Base-by-base conservation (phyloP, 768 basidiomycete species). In the Suillus variegatus region DNA sequence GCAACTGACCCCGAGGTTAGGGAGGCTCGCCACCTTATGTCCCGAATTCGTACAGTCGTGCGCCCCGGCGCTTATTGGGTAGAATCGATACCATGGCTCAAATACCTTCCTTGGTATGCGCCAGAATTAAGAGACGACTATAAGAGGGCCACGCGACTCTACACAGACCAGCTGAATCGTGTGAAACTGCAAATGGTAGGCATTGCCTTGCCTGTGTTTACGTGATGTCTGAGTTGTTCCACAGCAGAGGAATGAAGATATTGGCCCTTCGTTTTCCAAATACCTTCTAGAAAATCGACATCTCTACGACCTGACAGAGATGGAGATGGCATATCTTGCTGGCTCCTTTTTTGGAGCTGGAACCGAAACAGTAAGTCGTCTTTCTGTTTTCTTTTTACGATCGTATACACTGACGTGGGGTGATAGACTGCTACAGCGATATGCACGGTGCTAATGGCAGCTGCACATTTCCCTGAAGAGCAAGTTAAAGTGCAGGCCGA, bases 321-420 rank as follows among this genome's bases (percentile, higher is more conserved):
- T 81, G 57, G 85, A 87, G 67, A 78, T 80, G 0, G 81, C 85
- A 0, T 86, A 86, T 71, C 78, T 87, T 18, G 84, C 83, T 1
- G 86, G 86, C 0, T 80, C 80, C 41, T 82, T 87, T 77, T 87
- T 86, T 66, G 85, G 84, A 40, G 85, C 86, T 22, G 86, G 86
- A 3, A 81, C 82, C 1, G 86, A 86, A 66, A 86, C 86, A 22
- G 76, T 74, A 36, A 51, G 69, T 60, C 12, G 36, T 62, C 46
- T 47, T 60, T 25, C 1, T 28, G n/a, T 32, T 56, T 28, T 28
- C 28, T 5, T 32, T 32, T 32, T 5, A 32, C 32, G 6, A 32
- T 32, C 0, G 6, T 6, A 32, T 32, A 32, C 32, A 32, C 6
- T 32, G 32, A 32, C 0, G 32, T 32, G 32, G 32, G 32, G 5